Conservation (phyloP, 345 rosid genomes). For the Adansonia digitata region DNA sequence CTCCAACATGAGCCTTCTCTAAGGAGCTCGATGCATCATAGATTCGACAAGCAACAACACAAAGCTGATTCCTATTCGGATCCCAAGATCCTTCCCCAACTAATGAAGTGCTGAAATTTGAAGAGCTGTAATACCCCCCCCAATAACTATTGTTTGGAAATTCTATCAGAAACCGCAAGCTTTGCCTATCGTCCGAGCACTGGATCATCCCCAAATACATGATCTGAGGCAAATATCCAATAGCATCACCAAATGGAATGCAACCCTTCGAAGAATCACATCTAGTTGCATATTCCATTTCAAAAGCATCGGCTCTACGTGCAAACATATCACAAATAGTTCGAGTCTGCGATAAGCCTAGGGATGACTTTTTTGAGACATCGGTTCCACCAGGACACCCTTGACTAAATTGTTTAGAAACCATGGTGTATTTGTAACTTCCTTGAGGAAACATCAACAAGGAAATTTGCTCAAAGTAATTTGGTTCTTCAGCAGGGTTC, state of each 20-base stretch:
- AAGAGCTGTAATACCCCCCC: background rate
- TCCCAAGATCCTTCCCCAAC: slow-evolving; percentile 56
- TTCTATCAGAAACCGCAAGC: slow-evolving; percentile 18
- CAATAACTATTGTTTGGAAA: background rate
- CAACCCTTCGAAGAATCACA: slow-evolving; percentile 23
- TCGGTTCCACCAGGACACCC: slow-evolving; percentile 11
- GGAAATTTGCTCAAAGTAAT: slow-evolving; percentile 32
- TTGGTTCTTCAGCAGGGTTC: slow-evolving; percentile 6
- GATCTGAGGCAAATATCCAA: slow-evolving; percentile 19
- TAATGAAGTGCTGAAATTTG: slow-evolving; percentile 15
- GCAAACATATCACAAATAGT: slow-evolving; percentile 18
- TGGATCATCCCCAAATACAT: slow-evolving; percentile 24
- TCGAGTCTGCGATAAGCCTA: background rate
- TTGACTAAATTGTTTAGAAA: slow-evolving; percentile 4
- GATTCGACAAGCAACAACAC: slow-evolving; percentile 30
- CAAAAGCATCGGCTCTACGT: slow-evolving; percentile 8
- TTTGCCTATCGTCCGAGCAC: slow-evolving; percentile 23
- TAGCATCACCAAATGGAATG: slow-evolving; percentile 11
- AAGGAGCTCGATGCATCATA: slow-evolving; percentile 19
- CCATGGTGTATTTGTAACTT: slow-evolving; percentile 14
- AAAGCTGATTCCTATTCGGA: slow-evolving; percentile 26
- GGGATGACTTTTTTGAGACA: slow-evolving; percentile 9
- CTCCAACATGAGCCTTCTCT: slow-evolving; percentile 31
- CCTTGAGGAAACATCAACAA: slow-evolving; percentile 34
- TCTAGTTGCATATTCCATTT: slow-evolving; percentile 16